Conservation (phyloP, 805 yeast genomes). For the Candida nitratophila region DNA sequence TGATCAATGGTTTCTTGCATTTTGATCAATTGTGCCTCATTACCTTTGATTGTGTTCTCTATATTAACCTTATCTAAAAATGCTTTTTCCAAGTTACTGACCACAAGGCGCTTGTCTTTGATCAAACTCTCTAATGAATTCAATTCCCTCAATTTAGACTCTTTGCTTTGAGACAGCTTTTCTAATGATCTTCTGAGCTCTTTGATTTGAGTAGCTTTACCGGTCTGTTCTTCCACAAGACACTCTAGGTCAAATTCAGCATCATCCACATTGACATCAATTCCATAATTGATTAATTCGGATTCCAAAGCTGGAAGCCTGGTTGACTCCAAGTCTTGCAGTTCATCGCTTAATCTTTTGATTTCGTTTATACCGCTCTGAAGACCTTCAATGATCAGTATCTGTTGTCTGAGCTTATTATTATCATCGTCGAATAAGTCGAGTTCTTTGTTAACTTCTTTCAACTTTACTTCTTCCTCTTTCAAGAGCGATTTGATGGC, state of each 20-base stretch:
- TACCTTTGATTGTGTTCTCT: constrained; percentile 30
- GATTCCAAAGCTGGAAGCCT: constrained; percentile 22
- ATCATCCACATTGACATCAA: background rate
- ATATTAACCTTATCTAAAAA: constrained; percentile 39
- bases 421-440: background rate
- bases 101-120: constrained; percentile 44
- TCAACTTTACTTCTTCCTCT: background rate
- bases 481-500: background rate
- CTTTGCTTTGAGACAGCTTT: constrained; percentile 34
- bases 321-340: constrained; percentile 10
- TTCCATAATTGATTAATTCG: constrained; percentile 26
- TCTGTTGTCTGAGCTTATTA: background rate
- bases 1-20: constrained; percentile 2
- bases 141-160: constrained; percentile 34
- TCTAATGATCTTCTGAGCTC: constrained; percentile 28
- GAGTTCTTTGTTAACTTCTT: background rate
- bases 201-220: constrained; percentile 33
- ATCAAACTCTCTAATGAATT: constrained; percentile 39
- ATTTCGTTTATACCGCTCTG: constrained; percentile 27
- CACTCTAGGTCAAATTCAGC: background rate
- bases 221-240: constrained; percentile 23
- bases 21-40: constrained; percentile 17
- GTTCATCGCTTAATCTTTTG: constrained; percentile 25
- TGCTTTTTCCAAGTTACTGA: constrained; percentile 47
- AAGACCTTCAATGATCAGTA: background rate